A percentile compares a stretch with the other conserved stretches of the same genome.
Conservation (phyloP, 1,284 basidiomycete species). For the Singerocomus inundabilis region DNA sequence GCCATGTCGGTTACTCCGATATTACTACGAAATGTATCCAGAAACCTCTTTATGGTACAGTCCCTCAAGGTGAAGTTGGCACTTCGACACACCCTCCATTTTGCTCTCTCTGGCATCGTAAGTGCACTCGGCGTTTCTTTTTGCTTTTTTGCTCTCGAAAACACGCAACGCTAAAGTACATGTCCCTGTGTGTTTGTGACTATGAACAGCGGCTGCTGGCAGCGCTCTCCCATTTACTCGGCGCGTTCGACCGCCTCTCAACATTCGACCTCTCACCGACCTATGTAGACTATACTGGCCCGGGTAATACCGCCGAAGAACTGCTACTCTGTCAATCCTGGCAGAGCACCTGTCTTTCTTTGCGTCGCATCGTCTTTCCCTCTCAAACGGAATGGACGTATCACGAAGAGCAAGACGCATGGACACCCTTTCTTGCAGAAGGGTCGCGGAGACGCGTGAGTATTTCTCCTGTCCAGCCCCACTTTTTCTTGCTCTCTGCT, state of each 20-base stretch:
- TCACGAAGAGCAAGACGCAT: slow-evolving; percentile 18
- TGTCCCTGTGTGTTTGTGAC: not conserved
- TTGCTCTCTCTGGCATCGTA: slow-evolving; percentile 55
- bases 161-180: not conserved
- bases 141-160: not conserved
- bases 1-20: slow-evolving; percentile 56
- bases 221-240: not conserved
- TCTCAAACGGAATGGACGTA: slow-evolving; percentile 47
- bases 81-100: slow-evolving; percentile 63
- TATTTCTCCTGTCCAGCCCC: not conserved
- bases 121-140: slow-evolving; percentile 33
- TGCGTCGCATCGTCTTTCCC: slow-evolving; percentile 55
- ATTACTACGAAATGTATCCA: slow-evolving; percentile 54
- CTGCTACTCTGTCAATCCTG: slow-evolving; percentile 51
- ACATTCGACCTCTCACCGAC: slow-evolving; percentile 59
- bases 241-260: slow-evolving; percentile 35
- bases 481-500: no score
- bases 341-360: slow-evolving; percentile 51
- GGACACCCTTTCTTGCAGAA: not conserved
- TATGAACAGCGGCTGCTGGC: not conserved
- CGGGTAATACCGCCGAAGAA: slow-evolving; percentile 33
- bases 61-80: slow-evolving; percentile 55
- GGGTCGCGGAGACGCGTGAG: slow-evolving; percentile 2
- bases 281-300: slow-evolving; percentile 41
- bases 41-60: slow-evolving; percentile 48